Evolutionary conservation across 192 early-diverging fungal genomes (phyloP), one percentile per base, ranked within the genome.

Genomic region (Rhizophagus sp.): DNA sequence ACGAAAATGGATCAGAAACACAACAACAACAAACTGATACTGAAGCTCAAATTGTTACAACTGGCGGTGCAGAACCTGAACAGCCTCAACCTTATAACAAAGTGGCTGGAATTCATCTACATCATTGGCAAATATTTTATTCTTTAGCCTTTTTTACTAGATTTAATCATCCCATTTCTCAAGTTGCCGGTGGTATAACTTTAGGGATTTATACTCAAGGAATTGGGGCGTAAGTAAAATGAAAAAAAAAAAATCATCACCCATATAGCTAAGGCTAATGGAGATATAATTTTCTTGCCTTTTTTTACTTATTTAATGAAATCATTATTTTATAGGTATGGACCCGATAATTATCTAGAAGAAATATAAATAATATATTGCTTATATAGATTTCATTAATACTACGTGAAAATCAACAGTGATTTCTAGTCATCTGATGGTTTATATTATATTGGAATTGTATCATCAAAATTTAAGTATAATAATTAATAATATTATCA

Each of bases 61-160:
- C 44, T 12, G 44, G 39, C 44, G 9, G 11, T 12, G 9, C 44
- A 47, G 39, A 41, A 47, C 44, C 8, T 44, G 41, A 44, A 10
- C 41, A 44, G 10, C 41, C 44, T 47, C 44, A 44, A 41, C 36
- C 68, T 19, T 70, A 44, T 70, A 41, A 15, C 9, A 76, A 33
- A 33, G 36, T 6, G 9, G 34, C 34, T 10, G 2, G 19, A 19
- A 24, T 76, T 63, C 93, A 95, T 80, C 79, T 93, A 63, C 94
- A 95, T 80, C 94, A 95, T 77, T 95, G 94, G 94, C 92, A 94
- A 78, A 89, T 95, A 41, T 95, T 95, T 79, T 95, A 95, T 83
- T 87, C 86, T 10, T 82, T 95, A 15, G 92, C 93, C 1, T 95
- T 94, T 73, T 95, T 94, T 79, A 94, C 93, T 6, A 84, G 94